A percentile compares a stretch with the other conserved stretches of the same genome.
These are phyloP conservation scores for Acanthochlamys bracteata DNA, from an alignment of 106 monocot genomes.

Conservation along the genomic window DNA sequence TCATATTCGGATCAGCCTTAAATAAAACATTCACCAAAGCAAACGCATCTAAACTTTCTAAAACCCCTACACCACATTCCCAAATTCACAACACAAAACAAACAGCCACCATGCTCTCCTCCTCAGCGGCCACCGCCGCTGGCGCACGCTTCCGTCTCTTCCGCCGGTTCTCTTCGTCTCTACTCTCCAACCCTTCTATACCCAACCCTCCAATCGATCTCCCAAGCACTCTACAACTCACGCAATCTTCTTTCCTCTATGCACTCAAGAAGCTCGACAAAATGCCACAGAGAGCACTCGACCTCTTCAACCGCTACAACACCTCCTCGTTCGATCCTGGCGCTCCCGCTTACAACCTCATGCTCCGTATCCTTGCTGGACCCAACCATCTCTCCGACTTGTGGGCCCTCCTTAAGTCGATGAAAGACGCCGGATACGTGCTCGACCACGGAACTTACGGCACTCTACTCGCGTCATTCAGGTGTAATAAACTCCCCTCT, in stretches of 20 bases:
- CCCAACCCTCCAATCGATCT: not conserved
- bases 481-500: constrained; percentile 30
- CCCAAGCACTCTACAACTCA: constrained; percentile 11
- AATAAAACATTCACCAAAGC: too few relatives aligned
- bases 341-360: constrained; percentile 40
- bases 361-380: constrained; percentile 61
- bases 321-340: constrained; percentile 20
- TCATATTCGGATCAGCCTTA: too few relatives aligned
- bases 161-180: not conserved
- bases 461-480: constrained; percentile 43
- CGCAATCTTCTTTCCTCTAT: constrained; percentile 64
- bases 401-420: constrained; percentile 55
- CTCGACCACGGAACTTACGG: constrained; percentile 46
- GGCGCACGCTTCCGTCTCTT: not conserved
- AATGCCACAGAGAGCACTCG: constrained; percentile 43
- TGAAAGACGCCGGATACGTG: constrained; percentile 31
- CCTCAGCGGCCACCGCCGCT: too few relatives aligned
- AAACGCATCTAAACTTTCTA: too few relatives aligned
- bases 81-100: too few relatives aligned
- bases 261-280: constrained; percentile 58
- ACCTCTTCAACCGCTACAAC: constrained; percentile 44
- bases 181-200: constrained; percentile 1
- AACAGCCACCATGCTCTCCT: not conserved
- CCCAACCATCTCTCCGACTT: constrained; percentile 34
- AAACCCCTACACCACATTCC: too few relatives aligned